Conservation (phyloP, 306 rosid species). For the Vachellia pachyceras region DNA sequence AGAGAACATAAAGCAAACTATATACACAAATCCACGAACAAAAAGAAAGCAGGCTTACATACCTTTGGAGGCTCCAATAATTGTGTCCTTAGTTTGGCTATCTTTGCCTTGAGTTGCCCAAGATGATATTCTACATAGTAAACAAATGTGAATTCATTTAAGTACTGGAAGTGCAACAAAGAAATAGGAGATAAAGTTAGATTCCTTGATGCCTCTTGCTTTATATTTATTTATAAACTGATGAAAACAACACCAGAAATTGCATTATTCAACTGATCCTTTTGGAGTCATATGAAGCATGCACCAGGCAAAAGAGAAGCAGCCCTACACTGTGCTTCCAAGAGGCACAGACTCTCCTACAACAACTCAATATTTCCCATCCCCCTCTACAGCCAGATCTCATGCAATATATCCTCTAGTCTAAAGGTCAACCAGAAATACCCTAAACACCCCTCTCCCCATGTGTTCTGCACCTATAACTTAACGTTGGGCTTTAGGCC, state of each 20-base stretch:
- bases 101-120: conserved; percentile 99
- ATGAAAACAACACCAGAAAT: neutral
- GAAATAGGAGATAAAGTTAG: neutral
- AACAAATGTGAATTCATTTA: neutral
- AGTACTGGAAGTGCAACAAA: neutral
- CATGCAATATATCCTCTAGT: neutral
- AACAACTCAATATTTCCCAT: neutral
- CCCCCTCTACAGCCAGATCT: neutral
- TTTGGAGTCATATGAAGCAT: neutral
- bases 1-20: neutral
- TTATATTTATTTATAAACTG: neutral
- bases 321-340: neutral
- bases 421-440: neutral
- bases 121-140: conserved; percentile 83
- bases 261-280: neutral
- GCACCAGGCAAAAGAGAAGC: neutral
- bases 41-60: conserved; percentile 4
- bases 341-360: neutral
- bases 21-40: neutral
- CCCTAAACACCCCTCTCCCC: neutral
- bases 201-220: neutral
- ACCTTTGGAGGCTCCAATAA: conserved; percentile 98
- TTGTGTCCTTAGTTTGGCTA: conserved; percentile 94
- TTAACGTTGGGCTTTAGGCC: neutral
- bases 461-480: neutral